These are phyloP conservation scores for Melampsora medusae DNA, from an alignment of 1,284 basidiomycete genomes.

Conservation along the genomic window DNA sequence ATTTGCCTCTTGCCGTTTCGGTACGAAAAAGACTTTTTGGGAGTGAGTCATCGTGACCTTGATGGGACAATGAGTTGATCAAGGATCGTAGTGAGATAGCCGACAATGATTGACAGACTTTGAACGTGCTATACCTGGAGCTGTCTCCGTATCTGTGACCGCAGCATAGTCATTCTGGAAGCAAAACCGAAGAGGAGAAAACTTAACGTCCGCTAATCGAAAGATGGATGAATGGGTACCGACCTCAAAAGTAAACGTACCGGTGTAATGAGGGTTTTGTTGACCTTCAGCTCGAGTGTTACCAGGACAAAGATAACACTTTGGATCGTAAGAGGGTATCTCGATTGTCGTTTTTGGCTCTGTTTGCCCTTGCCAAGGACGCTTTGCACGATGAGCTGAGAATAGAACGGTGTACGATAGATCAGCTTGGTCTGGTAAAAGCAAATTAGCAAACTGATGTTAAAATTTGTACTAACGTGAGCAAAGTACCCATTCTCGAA, in stretches of 20 bases:
- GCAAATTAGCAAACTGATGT: conserved; percentile 48
- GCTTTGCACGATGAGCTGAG: conserved; percentile 61
- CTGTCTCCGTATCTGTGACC: conserved; percentile 61
- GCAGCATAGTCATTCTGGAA: conserved; percentile 88
- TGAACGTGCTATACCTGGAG: conserved; percentile 43
- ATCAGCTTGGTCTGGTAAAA: conserved; percentile 70
- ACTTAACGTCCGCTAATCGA: not conserved
- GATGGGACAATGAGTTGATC: not conserved
- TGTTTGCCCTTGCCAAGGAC: conserved; percentile 80
- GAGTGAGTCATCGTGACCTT: conserved; percentile 28
- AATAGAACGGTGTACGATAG: not conserved
- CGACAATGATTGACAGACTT: conserved; percentile 61
- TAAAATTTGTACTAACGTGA: conserved; percentile 47
- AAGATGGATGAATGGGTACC: conserved; percentile 52
- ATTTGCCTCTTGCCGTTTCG: conserved; percentile 74
- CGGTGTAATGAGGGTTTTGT: conserved; percentile 67
- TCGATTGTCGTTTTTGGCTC: conserved; percentile 62
- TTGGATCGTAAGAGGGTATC: conserved; percentile 70
- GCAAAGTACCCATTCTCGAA: conserved; percentile 63
- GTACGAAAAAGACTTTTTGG: conserved; percentile 61
- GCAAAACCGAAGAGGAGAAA: conserved; percentile 45
- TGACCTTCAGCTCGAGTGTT: conserved; percentile 76
- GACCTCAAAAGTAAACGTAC: conserved; percentile 61
- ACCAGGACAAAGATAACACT: conserved; percentile 87
- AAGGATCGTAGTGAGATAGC: conserved; percentile 35